phyloP scores from a whole-genome alignment of 176 grass and related monocot species.

The Carex parvula region DNA sequence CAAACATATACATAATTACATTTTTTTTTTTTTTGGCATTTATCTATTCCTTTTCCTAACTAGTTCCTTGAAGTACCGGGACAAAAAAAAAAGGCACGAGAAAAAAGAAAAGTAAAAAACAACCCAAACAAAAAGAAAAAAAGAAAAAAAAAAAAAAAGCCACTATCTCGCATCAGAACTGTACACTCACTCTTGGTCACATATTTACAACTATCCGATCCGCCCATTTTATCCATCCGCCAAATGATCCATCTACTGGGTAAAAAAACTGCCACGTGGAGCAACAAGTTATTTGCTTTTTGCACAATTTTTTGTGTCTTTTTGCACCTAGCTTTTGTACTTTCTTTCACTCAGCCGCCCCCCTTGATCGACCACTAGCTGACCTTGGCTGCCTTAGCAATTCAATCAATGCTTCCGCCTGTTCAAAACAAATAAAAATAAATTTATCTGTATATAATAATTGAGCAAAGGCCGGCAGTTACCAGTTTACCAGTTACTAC shows the following conservation, averaged over 20 bases:
- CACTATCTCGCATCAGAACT: slow-evolving; percentile 54
- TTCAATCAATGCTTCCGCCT: slow-evolving; percentile 76
- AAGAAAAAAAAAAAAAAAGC: slow-evolving; percentile 2
- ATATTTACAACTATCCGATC: slow-evolving; percentile 26
- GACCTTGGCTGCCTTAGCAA: slow-evolving; percentile 64
- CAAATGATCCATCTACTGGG: background rate
- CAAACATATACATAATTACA: slow-evolving; percentile 5
- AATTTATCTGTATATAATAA: background rate
- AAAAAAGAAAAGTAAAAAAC: background rate
- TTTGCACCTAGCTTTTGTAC: background rate
- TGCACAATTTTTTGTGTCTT: background rate
- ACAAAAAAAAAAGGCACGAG: background rate
- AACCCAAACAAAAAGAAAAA: slow-evolving; percentile 30
- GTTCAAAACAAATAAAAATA: slow-evolving; percentile 22
- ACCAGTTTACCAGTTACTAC: background rate
- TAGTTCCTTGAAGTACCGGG: slow-evolving; percentile 27
- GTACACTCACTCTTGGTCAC: slow-evolving; percentile 67
- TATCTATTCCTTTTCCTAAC: background rate
- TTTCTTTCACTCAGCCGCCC: slow-evolving; percentile 31
- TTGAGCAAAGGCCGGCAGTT: background rate
- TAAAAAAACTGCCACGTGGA: slow-evolving; percentile 24
- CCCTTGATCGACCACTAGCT: slow-evolving; percentile 34
- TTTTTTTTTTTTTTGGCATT: slow-evolving; percentile 1
- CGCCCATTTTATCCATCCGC: background rate
- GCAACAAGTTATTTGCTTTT: background rate